Evolutionary conservation across 2,329 filamentous ascomycete genomes (phyloP).

Genomic region (Hypoxylon sp.): DNA sequence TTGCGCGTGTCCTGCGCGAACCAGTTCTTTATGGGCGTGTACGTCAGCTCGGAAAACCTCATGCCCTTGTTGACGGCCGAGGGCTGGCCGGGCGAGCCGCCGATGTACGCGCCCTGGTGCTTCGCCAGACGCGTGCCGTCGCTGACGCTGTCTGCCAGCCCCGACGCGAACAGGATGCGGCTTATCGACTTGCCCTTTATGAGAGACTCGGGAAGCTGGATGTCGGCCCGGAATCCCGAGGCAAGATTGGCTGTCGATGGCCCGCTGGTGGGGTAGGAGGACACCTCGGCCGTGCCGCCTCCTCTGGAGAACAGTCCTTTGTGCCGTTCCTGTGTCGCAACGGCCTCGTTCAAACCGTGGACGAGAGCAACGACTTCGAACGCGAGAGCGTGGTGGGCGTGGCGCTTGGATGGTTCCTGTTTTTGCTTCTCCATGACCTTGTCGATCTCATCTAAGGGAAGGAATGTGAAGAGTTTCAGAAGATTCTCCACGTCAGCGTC

Average conservation of each 20-base stretch:
- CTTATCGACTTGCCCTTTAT: constrained; percentile 63
- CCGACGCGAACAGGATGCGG: constrained; percentile 66
- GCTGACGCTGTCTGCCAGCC: constrained; percentile 62
- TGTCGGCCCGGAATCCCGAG: constrained; percentile 56
- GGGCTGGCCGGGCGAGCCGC: constrained; percentile 54
- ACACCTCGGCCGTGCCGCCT: constrained; percentile 10
- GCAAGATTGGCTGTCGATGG: constrained; percentile 54
- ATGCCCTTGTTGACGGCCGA: constrained; percentile 46
- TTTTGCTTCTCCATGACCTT: constrained; percentile 73
- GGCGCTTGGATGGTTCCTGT: constrained; percentile 71
- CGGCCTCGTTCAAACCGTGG: constrained; percentile 73
- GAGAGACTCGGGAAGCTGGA: constrained; percentile 66
- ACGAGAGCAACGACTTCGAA: constrained; percentile 81
- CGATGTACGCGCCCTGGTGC: constrained; percentile 67
- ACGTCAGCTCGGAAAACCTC: constrained; percentile 62
- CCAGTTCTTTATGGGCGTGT: constrained; percentile 68
- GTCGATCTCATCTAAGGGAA: constrained; percentile 74
- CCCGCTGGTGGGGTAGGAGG: constrained; percentile 33
- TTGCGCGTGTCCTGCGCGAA: constrained; percentile 63
- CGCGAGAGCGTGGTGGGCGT: constrained; percentile 85
- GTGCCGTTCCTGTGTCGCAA: constrained; percentile 66
- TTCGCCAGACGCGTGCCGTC: constrained; percentile 67
- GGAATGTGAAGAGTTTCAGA: constrained; percentile 89
- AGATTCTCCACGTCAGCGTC: constrained; percentile 84
- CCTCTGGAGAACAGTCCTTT: constrained; percentile 55